Evolutionary conservation across 2,329 filamentous ascomycete genomes (phyloP).

Genomic region (Clonostachys sp.): DNA sequence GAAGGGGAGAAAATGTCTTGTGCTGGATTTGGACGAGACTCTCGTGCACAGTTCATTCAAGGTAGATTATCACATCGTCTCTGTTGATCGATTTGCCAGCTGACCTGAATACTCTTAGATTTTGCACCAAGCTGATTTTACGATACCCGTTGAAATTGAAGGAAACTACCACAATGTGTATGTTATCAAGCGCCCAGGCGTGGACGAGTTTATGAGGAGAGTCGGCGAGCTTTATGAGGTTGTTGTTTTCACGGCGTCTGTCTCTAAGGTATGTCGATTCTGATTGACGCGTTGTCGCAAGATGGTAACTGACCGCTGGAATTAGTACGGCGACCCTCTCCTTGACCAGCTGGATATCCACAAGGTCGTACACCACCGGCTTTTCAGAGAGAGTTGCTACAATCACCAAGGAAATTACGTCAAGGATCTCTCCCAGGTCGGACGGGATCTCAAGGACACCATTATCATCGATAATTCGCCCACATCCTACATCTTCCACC

Average conservation of each 20-base stretch:
- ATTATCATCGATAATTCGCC: constrained; percentile 99
- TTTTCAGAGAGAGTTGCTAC: constrained; percentile 98
- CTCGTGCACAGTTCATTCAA: constrained; percentile 99
- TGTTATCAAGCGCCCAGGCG: constrained; percentile 97
- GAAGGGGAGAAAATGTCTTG: constrained; percentile 86
- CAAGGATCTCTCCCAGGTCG: constrained; percentile 96
- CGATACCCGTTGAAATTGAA: constrained; percentile 97
- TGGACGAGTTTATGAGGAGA: constrained; percentile 98
- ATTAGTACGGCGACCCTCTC: constrained; percentile 88
- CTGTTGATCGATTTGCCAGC: neutral
- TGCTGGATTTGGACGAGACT: constrained; percentile 94
- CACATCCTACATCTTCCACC: constrained; percentile 99
- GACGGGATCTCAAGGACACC: constrained; percentile 90
- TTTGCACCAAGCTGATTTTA: constrained; percentile 96
- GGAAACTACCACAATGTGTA: constrained; percentile 99
- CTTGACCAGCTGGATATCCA: constrained; percentile 97
- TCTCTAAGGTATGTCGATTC: constrained; percentile 73
- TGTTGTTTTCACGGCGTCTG: constrained; percentile 96
- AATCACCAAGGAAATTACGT: constrained; percentile 99
- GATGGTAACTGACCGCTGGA: constrained; percentile 3
- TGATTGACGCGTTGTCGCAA: neutral
- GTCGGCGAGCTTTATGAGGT: constrained; percentile 98
- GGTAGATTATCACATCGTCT: constrained; percentile 41
- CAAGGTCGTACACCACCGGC: constrained; percentile 87
- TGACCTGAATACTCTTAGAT: constrained; percentile 53